A percentile compares a stretch with the other conserved stretches of the same genome.
Conservation (phyloP, 345 rosid species). For the Eutrema heterophyllum region DNA sequence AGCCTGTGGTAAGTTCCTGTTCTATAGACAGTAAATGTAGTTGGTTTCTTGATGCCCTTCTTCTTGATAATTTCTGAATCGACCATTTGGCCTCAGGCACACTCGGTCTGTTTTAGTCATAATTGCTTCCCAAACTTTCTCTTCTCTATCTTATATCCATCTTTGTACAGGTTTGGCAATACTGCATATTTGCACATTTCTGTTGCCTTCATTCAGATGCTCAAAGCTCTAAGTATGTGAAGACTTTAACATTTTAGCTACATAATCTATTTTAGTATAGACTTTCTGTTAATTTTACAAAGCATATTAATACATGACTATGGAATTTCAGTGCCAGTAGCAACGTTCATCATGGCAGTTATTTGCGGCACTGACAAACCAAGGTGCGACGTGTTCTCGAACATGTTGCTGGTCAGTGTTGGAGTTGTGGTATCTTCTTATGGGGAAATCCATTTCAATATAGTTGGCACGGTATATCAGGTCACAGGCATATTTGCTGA, state of each 20-base stretch:
- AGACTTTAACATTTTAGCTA: conserved; percentile 9
- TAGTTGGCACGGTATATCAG: conserved; percentile 89
- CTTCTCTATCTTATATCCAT: conserved; percentile 9
- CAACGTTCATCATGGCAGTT: conserved; percentile 84
- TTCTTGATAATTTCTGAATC: neutral
- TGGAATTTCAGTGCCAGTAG: conserved; percentile 90
- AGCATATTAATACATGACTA: conserved; percentile 23
- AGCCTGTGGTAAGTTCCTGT: conserved; percentile 81
- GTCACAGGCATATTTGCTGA: conserved; percentile 96
- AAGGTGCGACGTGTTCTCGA: conserved; percentile 83
- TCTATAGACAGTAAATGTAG: neutral
- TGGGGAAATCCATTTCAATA: conserved; percentile 92
- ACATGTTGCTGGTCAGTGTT: conserved; percentile 94
- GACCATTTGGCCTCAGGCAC: neutral
- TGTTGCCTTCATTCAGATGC: conserved; percentile 99
- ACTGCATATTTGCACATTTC: conserved; percentile 91
- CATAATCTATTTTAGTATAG: neutral
- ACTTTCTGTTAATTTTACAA: conserved; percentile 8
- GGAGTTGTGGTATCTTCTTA: conserved; percentile 94
- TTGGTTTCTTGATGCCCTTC: neutral
- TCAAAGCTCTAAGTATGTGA: conserved; percentile 88
- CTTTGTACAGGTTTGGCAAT: conserved; percentile 84
- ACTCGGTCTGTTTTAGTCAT: neutral
- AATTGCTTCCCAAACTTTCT: neutral
- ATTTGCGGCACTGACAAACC: conserved; percentile 88